Conservation (phyloP, 2,329 filamentous ascomycete species). For the Ophiostoma piceae region DNA sequence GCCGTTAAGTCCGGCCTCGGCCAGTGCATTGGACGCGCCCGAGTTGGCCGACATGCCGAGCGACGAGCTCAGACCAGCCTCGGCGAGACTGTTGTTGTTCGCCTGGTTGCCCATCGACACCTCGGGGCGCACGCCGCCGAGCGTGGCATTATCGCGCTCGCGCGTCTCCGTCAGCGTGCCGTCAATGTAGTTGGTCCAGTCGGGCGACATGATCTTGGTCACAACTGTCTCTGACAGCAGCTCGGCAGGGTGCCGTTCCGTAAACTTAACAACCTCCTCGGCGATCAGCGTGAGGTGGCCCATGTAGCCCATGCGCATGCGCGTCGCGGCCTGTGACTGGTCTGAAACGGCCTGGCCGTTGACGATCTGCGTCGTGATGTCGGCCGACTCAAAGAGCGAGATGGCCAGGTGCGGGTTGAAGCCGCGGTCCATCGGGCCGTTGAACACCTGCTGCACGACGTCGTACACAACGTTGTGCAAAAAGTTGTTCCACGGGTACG, state of each 20-base stretch:
- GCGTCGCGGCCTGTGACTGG: constrained; percentile 72
- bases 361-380: constrained; percentile 86
- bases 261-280: constrained; percentile 98
- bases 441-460: constrained; percentile 98
- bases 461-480: constrained; percentile 99
- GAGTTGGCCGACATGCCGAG: constrained; percentile 33
- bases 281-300: constrained; percentile 94
- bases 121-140: constrained; percentile 89
- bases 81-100: constrained; percentile 41
- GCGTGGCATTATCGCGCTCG: constrained; percentile 95
- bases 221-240: constrained; percentile 76
- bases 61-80: constrained; percentile 42
- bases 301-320: constrained; percentile 96
- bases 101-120: constrained; percentile 76
- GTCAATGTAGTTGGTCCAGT: constrained; percentile 94
- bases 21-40: constrained; percentile 61
- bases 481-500: constrained; percentile 99
- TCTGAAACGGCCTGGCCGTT: constrained; percentile 84
- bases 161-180: constrained; percentile 87
- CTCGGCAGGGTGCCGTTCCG: constrained; percentile 86
- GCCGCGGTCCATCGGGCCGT: constrained; percentile 93
- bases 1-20: constrained; percentile 75
- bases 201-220: constrained; percentile 79
- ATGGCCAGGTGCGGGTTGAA: constrained; percentile 87
- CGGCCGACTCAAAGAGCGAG: constrained; percentile 85